Evolutionary conservation across 1,284 basidiomycete species (phyloP), one percentile per base, ranked within the genome.

Genomic region (Pterulicium gracile): DNA sequence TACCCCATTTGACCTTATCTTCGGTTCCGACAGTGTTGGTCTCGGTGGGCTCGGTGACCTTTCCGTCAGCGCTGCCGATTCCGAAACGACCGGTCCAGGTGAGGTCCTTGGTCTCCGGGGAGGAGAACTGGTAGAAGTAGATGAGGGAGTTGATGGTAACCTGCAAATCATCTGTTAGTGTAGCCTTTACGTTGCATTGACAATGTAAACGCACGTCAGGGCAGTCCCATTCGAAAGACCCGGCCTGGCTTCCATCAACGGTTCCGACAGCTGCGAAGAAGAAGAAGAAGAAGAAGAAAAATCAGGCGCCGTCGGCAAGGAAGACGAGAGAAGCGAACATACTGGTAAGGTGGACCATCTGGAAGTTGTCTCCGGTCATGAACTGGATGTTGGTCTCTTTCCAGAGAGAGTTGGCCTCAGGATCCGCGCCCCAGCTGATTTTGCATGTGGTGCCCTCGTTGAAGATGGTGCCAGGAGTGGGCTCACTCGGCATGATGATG

Each of bases 1-100:
- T 65, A 39, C 88, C 88, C 83, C 84, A 92, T 0, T 77, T 70
- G 43, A 89, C 74, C 51, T 70, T 63, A 19, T 21, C 42, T 5
- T 12, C 23, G 42, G 42, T 21, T 10, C 7, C 17, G 2, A 79
- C 77, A 56, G 88, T 77, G 3, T 60, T 73, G 2, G 64, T 44
- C 45, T 81, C 69, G 4, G 73, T 50, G 0, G 84, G 70, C n/a
- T 75, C 52, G 1, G 69, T 71, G 24, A 70, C 65, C 3, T 62
- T 53, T 3, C 80, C 81, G 24, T 62, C 55, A 1, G 70, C 46
- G 34, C 70, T 71, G 1, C 82, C 78, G 57, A 92, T 88, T 34
- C 82, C 69, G 70, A 91, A 93, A 35, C 89, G 81, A 4, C 77
- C 80, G 1, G 88, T 88, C 88, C 89, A 93, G 15, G 69, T 67